Conservation (phyloP, 352 stramenopile species). For the Plasmopara halstedii region DNA sequence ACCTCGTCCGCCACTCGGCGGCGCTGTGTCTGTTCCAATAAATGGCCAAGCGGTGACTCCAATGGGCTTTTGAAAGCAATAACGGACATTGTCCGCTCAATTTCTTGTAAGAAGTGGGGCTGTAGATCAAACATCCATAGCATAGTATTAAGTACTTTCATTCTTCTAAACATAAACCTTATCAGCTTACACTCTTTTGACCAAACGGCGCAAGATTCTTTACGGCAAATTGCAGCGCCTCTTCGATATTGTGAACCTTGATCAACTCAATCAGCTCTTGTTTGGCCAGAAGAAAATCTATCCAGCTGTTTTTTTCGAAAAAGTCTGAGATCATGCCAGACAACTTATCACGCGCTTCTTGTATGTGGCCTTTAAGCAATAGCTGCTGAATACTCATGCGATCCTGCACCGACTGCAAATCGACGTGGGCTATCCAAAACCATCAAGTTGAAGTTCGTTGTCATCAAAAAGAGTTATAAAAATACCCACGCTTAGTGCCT, state of each 20-base stretch:
- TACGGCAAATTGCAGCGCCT: conserved; percentile 64
- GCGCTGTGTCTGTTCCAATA: conserved; percentile 56
- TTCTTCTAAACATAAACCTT: neutral
- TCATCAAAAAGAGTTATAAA: neutral
- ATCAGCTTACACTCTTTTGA: conserved; percentile 57
- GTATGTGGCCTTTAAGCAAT: conserved; percentile 52
- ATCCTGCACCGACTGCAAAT: conserved; percentile 66
- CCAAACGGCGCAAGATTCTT: conserved; percentile 64
- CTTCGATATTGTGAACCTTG: conserved; percentile 50
- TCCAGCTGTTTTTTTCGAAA: conserved; percentile 43
- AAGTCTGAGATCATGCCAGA: conserved; percentile 49
- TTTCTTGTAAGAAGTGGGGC: conserved; percentile 64
- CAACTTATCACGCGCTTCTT: conserved; percentile 50
- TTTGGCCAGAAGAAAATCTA: conserved; percentile 74
- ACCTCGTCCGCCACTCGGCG: conserved; percentile 63
- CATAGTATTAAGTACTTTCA: neutral
- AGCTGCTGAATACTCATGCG: conserved; percentile 67
- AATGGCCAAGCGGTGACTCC: conserved; percentile 42
- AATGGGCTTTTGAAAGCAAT: conserved; percentile 67
- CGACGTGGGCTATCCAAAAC: conserved; percentile 40
- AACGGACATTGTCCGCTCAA: conserved; percentile 70
- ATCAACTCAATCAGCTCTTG: conserved; percentile 79
- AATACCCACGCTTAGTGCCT: conserved; percentile 52
- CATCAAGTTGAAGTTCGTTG: conserved; percentile 9
- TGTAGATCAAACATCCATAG: conserved; percentile 19